These are phyloP conservation scores for Saturnispora galanensis DNA, from an alignment of 805 yeast genomes.

Conservation along the genomic window DNA sequence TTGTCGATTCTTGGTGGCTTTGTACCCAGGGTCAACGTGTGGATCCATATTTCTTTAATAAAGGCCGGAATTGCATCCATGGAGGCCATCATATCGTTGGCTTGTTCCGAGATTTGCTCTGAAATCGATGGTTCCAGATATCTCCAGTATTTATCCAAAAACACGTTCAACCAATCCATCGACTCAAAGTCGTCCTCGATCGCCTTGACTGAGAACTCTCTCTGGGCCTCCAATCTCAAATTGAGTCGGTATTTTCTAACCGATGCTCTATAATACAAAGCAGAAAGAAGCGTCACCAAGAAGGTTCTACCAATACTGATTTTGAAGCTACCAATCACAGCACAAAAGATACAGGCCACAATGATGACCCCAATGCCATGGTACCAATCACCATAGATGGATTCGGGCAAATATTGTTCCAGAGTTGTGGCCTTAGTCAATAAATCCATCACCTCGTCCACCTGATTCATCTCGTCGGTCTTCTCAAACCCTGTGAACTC, in stretches of 20 bases:
- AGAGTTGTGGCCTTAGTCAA: constrained; percentile 60
- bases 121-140: constrained; percentile 83
- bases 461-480: constrained; percentile 50
- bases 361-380: constrained; percentile 72
- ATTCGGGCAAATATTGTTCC: constrained; percentile 67
- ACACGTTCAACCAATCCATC: constrained; percentile 90
- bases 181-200: constrained; percentile 88
- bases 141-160: constrained; percentile 87
- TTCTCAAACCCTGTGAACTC: constrained; percentile 85
- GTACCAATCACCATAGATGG: constrained; percentile 90
- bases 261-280: constrained; percentile 73
- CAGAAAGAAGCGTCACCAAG: constrained; percentile 50
- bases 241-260: constrained; percentile 67
- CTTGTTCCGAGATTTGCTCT: constrained; percentile 77
- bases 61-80: constrained; percentile 68
- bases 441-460: constrained; percentile 67
- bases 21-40: constrained; percentile 83
- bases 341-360: constrained; percentile 60
- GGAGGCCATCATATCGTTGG: constrained; percentile 71
- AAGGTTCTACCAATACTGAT: constrained; percentile 77
- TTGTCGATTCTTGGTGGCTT: constrained; percentile 91
- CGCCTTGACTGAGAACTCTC: constrained; percentile 70
- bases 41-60: constrained; percentile 74
- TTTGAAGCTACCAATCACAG: constrained; percentile 67
- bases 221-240: constrained; percentile 71